Evolutionary conservation across 2,329 filamentous ascomycete genomes (phyloP).

Genomic region (Monosporascus sp.): DNA sequence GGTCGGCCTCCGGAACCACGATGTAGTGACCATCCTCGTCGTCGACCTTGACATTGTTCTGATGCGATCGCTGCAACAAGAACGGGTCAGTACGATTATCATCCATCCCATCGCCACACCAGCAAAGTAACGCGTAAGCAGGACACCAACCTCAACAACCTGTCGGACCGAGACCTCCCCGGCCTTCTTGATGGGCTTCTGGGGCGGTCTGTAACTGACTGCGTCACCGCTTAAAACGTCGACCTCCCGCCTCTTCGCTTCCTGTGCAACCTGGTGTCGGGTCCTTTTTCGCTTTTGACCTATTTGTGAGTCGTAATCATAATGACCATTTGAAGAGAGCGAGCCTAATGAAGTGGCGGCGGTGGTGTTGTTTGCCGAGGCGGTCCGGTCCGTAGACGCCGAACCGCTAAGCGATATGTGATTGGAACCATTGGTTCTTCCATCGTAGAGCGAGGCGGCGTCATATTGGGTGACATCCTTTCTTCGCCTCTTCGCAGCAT

Average conservation of each 20-base stretch:
- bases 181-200: slow-evolving; percentile 85
- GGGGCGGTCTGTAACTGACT: slow-evolving; percentile 77
- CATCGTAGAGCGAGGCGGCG: slow-evolving; percentile 58
- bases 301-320: slow-evolving; percentile 63
- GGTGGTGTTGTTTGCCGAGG: slow-evolving; percentile 75
- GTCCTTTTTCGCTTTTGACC: slow-evolving; percentile 86
- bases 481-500: slow-evolving; percentile 70
- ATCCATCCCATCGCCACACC: neutral
- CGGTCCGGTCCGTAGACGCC: slow-evolving; percentile 79
- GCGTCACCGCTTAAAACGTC: slow-evolving; percentile 67
- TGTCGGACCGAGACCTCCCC: slow-evolving; percentile 65
- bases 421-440: slow-evolving; percentile 61
- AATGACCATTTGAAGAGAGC: slow-evolving; percentile 54
- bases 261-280: slow-evolving; percentile 74
- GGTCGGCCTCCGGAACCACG: slow-evolving; percentile 76
- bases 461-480: slow-evolving; percentile 60
- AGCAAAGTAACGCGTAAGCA: no score
- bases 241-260: slow-evolving; percentile 72
- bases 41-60: slow-evolving; percentile 68
- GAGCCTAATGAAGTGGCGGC: slow-evolving; percentile 83
- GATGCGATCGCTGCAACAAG: slow-evolving; percentile 25
- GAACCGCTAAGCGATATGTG: slow-evolving; percentile 67
- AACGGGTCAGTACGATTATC: slow-evolving; percentile 6
- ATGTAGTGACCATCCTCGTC: slow-evolving; percentile 98
- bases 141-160: slow-evolving; percentile 54